Percentiles rank a stretch among this genome's conserved stretches.
Evolutionary conservation across 2,329 filamentous ascomycete genomes (phyloP).

Genomic region (Diaporthe aspalathi): DNA sequence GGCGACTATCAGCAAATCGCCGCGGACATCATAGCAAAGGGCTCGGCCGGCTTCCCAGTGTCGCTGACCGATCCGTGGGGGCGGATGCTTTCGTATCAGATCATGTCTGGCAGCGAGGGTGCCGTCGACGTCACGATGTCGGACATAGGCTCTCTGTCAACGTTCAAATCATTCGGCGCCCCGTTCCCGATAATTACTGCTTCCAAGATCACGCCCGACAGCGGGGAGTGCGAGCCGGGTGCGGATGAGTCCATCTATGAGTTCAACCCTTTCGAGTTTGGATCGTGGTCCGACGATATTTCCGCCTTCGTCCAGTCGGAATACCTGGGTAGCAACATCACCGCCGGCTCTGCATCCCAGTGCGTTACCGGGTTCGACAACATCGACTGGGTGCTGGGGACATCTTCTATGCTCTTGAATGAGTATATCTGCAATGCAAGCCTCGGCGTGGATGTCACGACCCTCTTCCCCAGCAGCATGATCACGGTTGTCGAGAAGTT

Average conservation of each 20-base stretch:
- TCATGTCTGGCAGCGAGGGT: conserved; percentile 36
- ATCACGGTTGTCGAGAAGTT: conserved; percentile 47
- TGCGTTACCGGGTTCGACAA: conserved; percentile 60
- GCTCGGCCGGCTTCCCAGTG: conserved; percentile 27
- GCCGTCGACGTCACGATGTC: conserved; percentile 28
- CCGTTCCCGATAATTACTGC: conserved; percentile 42
- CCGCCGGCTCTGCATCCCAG: conserved; percentile 42
- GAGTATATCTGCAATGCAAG: conserved; percentile 35
- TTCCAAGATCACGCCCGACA: conserved; percentile 39
- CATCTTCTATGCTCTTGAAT: conserved; percentile 56
- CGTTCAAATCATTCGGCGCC: conserved; percentile 32
- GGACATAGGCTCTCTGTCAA: conserved; percentile 24
- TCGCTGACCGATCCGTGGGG: conserved; percentile 38
- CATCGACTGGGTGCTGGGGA: conserved; percentile 59
- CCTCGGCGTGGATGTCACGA: conserved; percentile 30
- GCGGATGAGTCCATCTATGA: conserved; percentile 54
- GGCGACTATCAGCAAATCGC: conserved; percentile 30
- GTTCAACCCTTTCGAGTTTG: conserved; percentile 58
- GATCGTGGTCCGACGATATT: conserved; percentile 56
- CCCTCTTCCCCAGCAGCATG: conserved; percentile 35
- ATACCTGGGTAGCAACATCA: conserved; percentile 55
- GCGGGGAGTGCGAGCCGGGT: conserved; percentile 38
- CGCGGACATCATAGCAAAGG: conserved; percentile 30
- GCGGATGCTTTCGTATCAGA: conserved; percentile 29
- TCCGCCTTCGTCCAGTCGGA: conserved; percentile 51